Percentiles rank a stretch among this genome's conserved stretches.
These are phyloP conservation scores for Serendipita sp. DNA, from an alignment of 768 basidiomycete genomes.

Conservation along the genomic window DNA sequence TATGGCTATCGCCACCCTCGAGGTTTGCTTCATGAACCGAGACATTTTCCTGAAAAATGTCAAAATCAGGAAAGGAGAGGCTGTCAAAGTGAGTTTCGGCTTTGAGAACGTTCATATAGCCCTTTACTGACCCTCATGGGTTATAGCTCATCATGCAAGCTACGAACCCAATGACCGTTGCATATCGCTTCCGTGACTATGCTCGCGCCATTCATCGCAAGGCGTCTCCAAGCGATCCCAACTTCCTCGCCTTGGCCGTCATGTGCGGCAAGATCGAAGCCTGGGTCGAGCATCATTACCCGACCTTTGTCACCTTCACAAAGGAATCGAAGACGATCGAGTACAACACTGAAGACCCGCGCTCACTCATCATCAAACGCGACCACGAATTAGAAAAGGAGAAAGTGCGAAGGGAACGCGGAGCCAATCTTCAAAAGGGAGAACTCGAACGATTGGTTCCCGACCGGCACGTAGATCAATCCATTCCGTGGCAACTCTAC, in stretches of 20 bases:
- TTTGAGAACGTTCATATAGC: background rate
- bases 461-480: conserved; percentile 3
- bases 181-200: conserved; percentile 71
- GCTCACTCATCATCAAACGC: conserved; percentile 17
- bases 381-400: conserved; percentile 15
- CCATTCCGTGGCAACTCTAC: conserved; percentile 5
- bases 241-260: conserved; percentile 65
- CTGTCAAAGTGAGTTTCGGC: conserved; percentile 45
- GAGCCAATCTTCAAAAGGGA: conserved; percentile 9
- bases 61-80: conserved; percentile 87
- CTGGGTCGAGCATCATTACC: conserved; percentile 89
- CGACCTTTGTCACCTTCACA: conserved; percentile 55
- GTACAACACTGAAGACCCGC: conserved; percentile 18
- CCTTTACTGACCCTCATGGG: background rate
- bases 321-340: conserved; percentile 13
- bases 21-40: conserved; percentile 85
- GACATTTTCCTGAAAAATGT: conserved; percentile 72
- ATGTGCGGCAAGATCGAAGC: conserved; percentile 86
- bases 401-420: conserved; percentile 10
- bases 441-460: conserved; percentile 6
- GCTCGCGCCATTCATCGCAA: conserved; percentile 70
- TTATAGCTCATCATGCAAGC: conserved; percentile 76
- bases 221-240: conserved; percentile 66
- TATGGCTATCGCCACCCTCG: conserved; percentile 92
- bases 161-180: conserved; percentile 82